These are phyloP conservation scores for Lasiodiplodia theobromae DNA, from an alignment of 2,329 filamentous ascomycete species.

Conservation along the genomic window DNA sequence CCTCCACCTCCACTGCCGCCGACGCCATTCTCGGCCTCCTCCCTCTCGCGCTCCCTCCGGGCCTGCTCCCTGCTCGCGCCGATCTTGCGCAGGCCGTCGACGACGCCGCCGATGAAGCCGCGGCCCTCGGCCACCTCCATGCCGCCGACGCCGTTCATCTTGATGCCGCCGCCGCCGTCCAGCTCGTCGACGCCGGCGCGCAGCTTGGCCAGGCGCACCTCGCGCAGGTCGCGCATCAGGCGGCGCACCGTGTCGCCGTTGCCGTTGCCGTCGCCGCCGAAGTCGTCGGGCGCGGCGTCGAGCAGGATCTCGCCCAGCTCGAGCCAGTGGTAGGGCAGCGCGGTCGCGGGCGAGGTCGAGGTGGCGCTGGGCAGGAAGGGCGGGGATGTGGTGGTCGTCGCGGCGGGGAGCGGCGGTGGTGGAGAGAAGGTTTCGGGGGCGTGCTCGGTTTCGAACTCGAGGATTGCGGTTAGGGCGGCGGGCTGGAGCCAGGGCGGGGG, in stretches of 20 bases:
- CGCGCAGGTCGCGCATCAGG: slow-evolving; percentile 79
- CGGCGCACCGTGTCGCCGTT: slow-evolving; percentile 71
- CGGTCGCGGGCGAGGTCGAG: slow-evolving; percentile 69
- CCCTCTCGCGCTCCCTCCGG: slow-evolving; percentile 77
- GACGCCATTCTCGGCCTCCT: slow-evolving; percentile 65
- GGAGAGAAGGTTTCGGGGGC: slow-evolving; percentile 78
- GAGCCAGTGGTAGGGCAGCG: slow-evolving; percentile 93
- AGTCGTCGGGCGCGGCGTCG: slow-evolving; percentile 83
- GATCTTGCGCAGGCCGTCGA: slow-evolving; percentile 84
- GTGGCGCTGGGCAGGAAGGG: slow-evolving; percentile 83
- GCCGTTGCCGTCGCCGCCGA: slow-evolving; percentile 68
- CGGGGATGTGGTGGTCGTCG: slow-evolving; percentile 53
- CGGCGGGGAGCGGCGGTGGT: slow-evolving; percentile 70
- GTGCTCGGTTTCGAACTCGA: slow-evolving; percentile 79
- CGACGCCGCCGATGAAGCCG: slow-evolving; percentile 81
- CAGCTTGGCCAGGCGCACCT: slow-evolving; percentile 90
- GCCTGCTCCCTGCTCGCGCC: slow-evolving; percentile 81
- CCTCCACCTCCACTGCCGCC: slow-evolving; percentile 51
- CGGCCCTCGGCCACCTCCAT: slow-evolving; percentile 92
- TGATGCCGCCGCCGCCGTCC: slow-evolving; percentile 74
- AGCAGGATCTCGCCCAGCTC: slow-evolving; percentile 89
- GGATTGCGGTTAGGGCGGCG: slow-evolving; percentile 75
- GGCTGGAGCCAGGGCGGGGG: slow-evolving; percentile 88
- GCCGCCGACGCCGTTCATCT: slow-evolving; percentile 82
- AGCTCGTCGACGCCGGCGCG: slow-evolving; percentile 74